Evolutionary conservation across 1,139 yeast genomes (phyloP), one percentile per base, ranked within the genome.

Genomic region (Candida buenavistaensis): DNA sequence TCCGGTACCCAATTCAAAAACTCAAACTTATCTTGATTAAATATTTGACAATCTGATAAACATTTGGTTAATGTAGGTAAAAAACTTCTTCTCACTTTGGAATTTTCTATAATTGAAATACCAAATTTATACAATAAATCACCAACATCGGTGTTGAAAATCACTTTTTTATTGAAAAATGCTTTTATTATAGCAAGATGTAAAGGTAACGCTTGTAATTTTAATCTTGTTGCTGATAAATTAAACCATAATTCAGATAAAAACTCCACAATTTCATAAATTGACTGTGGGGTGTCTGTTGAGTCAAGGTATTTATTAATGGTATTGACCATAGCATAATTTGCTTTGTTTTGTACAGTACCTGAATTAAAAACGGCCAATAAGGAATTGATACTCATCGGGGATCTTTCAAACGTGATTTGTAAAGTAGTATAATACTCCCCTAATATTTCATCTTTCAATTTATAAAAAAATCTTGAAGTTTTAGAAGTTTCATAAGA

Each of bases 61-160:
- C 60, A 50, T 20, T 53, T 54, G 3, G 84, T 67, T 15, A 88
- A 55, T 1, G 70, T 50, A 0, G 96, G 92, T 17, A 87, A 59
- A 10, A 89, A 59, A 9, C 85, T 71, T 46, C 95, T 75, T 56
- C 96, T 75, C 0, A 86, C 81, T 36, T 57, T 68, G 1, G 94
- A 62, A 37, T 72, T 69, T 2, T 59, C 50, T 40, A 83, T 60
- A 2, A 81, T 64, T 1, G 75, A 68, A 3, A 49, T 36, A 5
- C 75, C 64, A 36, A 80, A 68, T 3, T 46, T 50, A 2, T 49
- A 47, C 2, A 84, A 45, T 0, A 53, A 41, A 3, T 42, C 45
- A 1, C 59, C 52, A 2, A 66, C 29, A 0, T 38, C 39, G 0
- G 50, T 52, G 34, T 62, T 31, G 12, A 30, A 35, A 30, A 65